These are phyloP conservation scores for Phytomonas serpens DNA, from an alignment of 208 protist species.

Conservation along the genomic window DNA sequence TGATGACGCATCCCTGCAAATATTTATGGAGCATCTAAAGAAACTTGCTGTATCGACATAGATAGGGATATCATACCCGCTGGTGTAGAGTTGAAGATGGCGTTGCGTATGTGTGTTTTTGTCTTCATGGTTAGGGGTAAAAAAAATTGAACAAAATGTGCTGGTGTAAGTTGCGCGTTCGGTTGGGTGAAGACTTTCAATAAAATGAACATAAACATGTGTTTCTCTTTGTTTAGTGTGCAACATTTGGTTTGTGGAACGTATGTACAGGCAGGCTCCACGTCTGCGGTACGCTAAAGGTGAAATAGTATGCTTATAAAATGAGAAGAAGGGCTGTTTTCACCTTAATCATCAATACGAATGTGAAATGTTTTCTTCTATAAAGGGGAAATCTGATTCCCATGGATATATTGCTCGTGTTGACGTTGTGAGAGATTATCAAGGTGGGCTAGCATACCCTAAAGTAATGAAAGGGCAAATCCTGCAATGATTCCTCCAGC, in stretches of 20 bases:
- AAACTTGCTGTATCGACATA: constrained; percentile 91
- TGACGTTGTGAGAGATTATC: neutral
- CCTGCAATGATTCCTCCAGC: too few species aligned
- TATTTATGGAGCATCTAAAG: constrained; percentile 97
- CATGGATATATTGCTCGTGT: neutral
- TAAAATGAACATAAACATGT: neutral
- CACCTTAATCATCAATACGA: neutral
- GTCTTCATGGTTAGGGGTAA: neutral
- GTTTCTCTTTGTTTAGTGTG: neutral
- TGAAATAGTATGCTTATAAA: neutral
- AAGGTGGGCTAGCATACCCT: neutral
- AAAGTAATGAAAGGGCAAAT: neutral
- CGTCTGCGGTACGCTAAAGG: neutral
- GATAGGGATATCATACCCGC: neutral
- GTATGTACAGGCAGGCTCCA: neutral
- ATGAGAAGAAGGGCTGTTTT: neutral
- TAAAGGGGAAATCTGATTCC: neutral
- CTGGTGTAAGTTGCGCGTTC: neutral
- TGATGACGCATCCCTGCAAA: constrained; percentile 96
- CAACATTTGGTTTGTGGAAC: neutral
- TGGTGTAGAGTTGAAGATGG: neutral
- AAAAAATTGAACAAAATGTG: neutral
- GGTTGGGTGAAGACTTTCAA: neutral
- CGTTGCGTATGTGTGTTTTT: neutral
- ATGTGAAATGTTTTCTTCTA: neutral